Base-by-base conservation (phyloP, 331 rosid species). In the Prunus yedoensis region DNA sequence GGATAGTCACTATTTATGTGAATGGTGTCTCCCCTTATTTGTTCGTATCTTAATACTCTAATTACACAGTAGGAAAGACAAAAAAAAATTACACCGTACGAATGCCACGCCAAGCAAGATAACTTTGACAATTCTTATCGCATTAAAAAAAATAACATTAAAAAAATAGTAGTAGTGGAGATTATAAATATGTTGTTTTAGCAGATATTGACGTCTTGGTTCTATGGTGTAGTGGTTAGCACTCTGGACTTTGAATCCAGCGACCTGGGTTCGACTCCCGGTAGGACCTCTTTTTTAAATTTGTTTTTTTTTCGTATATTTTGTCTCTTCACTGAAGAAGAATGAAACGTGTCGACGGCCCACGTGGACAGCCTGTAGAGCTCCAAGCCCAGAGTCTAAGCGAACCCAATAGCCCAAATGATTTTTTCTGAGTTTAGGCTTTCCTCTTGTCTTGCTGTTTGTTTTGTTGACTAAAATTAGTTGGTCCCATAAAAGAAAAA, bases 221-320 rank as follows among this genome's bases (percentile, higher is more conserved):
- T 85, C 92, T 83, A 87, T 85, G 90, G 90, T 85, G 91, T 83
- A 89, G 96, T 85, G 89, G 96, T 88, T 87, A 85, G 89, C 91
- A 84, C 89, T 82, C 89, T 85, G 89, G 94, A 84, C 87, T 88
- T 83, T 85, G 91, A 91, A 91, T 83, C 89, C 88, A 80, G 83
- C 84, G 84, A 90, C 96, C 91, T 80, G 81, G 89, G 88, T 90
- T 90, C 91, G 86, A 88, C 91, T 83, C 89, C 89, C 89, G 79
- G 90, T 85, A 87, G 92, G 97, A 83, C 90, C 97, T 82, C 0
- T 15, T 66, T 46, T 50, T 3, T 11, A 17, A 52, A 0, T 16
- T 63, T 47, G 60, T 21, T 21, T 23, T 15, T n/a, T 67, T 58
- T 7, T 12, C 7, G 0, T 0, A 30, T 30, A 14, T 38, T 25